Conservation (phyloP, 2,329 filamentous ascomycete species). For the Thelonectria blattea region DNA sequence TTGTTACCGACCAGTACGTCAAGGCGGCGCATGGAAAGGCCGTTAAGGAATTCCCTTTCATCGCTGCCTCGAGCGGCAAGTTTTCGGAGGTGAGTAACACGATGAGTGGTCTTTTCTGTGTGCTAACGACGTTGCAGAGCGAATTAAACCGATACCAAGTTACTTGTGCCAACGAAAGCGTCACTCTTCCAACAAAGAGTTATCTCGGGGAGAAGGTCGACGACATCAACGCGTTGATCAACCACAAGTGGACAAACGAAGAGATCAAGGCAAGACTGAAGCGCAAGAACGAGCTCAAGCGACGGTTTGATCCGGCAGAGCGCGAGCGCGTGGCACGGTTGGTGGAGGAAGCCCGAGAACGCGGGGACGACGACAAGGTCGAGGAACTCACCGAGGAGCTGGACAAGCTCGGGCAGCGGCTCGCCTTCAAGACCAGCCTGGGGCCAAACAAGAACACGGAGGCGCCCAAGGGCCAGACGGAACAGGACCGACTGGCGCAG, state of each 20-base stretch:
- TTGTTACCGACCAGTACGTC: slow-evolving; percentile 87
- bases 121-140: slow-evolving; percentile 53
- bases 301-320: slow-evolving; percentile 69
- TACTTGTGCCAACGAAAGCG: slow-evolving; percentile 73
- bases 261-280: slow-evolving; percentile 82
- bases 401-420: slow-evolving; percentile 70
- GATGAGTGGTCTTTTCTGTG: background rate
- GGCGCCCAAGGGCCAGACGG: slow-evolving; percentile 57
- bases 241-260: slow-evolving; percentile 80
- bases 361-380: slow-evolving; percentile 65
- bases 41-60: slow-evolving; percentile 86
- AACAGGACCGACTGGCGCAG: slow-evolving; percentile 83
- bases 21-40: slow-evolving; percentile 82
- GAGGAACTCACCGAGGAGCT: slow-evolving; percentile 64
- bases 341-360: slow-evolving; percentile 69
- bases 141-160: slow-evolving; percentile 85
- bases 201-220: slow-evolving; percentile 74
- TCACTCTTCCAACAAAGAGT: slow-evolving; percentile 75
- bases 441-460: slow-evolving; percentile 59
- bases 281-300: slow-evolving; percentile 71
- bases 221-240: slow-evolving; percentile 80
- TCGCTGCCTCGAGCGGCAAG: slow-evolving; percentile 82
- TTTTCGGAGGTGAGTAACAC: slow-evolving; percentile 77
- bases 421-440: slow-evolving; percentile 74
- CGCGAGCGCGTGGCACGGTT: slow-evolving; percentile 70